Evolutionary conservation across 2,329 filamentous ascomycete genomes (phyloP).

Genomic region (Fusarium piperis): DNA sequence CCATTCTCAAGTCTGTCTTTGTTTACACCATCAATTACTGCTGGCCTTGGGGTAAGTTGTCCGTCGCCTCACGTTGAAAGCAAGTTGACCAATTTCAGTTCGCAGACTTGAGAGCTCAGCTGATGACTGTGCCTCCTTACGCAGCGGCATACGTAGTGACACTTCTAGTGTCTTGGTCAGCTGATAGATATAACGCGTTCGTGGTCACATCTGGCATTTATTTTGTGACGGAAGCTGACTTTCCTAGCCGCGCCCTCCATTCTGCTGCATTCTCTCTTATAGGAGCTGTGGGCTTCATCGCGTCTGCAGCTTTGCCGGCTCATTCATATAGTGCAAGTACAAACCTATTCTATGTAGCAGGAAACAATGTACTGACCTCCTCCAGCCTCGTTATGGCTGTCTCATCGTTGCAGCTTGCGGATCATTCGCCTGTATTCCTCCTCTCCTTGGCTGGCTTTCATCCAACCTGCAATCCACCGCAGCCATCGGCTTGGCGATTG

Average conservation of each 20-base stretch:
- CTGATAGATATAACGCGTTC: constrained; percentile 64
- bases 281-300: constrained; percentile 62
- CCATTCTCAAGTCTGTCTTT: constrained; percentile 67
- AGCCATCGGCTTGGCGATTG: constrained; percentile 71
- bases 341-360: accelerated
- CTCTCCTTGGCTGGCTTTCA: constrained; percentile 72
- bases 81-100: constrained; percentile 9
- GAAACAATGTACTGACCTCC: background rate
- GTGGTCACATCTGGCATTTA: background rate
- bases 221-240: background rate
- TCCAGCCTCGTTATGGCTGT: constrained; percentile 66
- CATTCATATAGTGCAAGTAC: constrained; percentile 56
- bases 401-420: constrained; percentile 72
- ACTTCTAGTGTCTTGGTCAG: constrained; percentile 61
- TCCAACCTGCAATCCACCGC: constrained; percentile 72
- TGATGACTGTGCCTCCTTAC: constrained; percentile 72
- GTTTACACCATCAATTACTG: constrained; percentile 67
- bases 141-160: constrained; percentile 61
- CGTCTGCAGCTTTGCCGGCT: constrained; percentile 68
- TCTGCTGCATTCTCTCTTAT: constrained; percentile 53
- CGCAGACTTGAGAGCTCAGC: constrained; percentile 59
- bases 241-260: constrained; percentile 48
- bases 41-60: constrained; percentile 52
- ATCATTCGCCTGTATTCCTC: constrained; percentile 72
- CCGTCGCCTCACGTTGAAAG: background rate